phyloP scores from a whole-genome alignment of 306 rosid species.

The Cicer pinnatifidum region DNA sequence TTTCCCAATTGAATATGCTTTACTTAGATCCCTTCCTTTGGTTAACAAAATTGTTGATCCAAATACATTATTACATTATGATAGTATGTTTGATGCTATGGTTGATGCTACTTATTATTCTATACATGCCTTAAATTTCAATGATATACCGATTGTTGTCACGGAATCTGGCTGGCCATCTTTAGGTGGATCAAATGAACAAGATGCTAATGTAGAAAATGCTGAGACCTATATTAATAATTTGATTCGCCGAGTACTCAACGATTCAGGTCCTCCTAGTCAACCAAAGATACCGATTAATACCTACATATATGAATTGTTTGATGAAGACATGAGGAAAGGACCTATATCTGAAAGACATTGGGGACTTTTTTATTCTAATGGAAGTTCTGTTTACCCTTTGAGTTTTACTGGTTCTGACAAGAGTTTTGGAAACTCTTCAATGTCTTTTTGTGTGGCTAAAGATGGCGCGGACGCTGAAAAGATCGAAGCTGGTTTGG shows the following conservation, averaged over 20 bases:
- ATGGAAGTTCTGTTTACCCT: constrained; percentile 75
- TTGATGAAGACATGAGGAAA: constrained; percentile 80
- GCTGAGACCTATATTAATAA: constrained; percentile 71
- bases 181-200: constrained; percentile 77
- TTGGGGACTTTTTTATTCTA: constrained; percentile 72
- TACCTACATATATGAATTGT: constrained; percentile 75
- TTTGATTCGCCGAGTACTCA: constrained; percentile 73
- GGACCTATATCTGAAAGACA: constrained; percentile 71
- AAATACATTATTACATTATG: constrained; percentile 78
- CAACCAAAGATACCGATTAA: constrained; percentile 61
- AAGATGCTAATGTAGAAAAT: constrained; percentile 74
- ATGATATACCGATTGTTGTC: constrained; percentile 72
- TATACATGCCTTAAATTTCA: constrained; percentile 68
- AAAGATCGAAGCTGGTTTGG: constrained; percentile 73
- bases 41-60: constrained; percentile 95
- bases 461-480: constrained; percentile 72
- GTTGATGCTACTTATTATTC: constrained; percentile 90
- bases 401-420: constrained; percentile 54
- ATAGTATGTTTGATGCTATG: constrained; percentile 94
- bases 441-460: constrained; percentile 72
- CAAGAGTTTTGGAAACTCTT: constrained; percentile 57
- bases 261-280: constrained; percentile 93
- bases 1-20: constrained; percentile 89
- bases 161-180: constrained; percentile 93
- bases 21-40: constrained; percentile 71